Conservation (phyloP, 2,329 filamentous ascomycete species). For the Aspergillus sclerotialis region DNA sequence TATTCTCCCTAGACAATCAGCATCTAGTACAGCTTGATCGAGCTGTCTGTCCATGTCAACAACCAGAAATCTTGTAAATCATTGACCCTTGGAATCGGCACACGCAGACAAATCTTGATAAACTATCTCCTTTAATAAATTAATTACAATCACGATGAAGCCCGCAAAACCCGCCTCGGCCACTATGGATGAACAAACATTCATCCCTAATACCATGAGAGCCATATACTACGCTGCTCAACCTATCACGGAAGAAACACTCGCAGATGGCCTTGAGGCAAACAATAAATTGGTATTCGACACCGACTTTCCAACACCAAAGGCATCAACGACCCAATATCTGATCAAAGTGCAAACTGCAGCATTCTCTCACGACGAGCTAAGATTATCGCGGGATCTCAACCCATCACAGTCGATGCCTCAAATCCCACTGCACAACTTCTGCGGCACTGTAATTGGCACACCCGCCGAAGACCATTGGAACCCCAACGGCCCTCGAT, state of each 20-base stretch:
- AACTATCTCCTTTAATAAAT: too few species aligned
- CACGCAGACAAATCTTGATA: too few species aligned
- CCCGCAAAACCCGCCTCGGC: slow-evolving; percentile 17
- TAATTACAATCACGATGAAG: too few species aligned
- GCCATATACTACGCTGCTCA: slow-evolving; percentile 30
- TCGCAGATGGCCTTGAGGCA: slow-evolving; percentile 10
- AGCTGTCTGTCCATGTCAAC: too few species aligned
- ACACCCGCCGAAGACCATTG: slow-evolving; percentile 25
- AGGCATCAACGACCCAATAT: slow-evolving; percentile 30
- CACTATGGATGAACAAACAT: slow-evolving; percentile 29
- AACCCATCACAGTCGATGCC: slow-evolving; percentile 22
- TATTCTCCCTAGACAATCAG: too few species aligned
- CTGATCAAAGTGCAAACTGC: slow-evolving; percentile 34
- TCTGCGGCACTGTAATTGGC: slow-evolving; percentile 33
- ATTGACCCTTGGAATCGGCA: too few species aligned
- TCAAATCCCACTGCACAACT: slow-evolving; percentile 34
- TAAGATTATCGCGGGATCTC: slow-evolving; percentile 18
- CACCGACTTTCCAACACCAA: slow-evolving; percentile 29
- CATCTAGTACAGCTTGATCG: too few species aligned
- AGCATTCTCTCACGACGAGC: slow-evolving; percentile 33
- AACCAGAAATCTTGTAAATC: too few species aligned
- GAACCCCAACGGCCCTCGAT: slow-evolving; percentile 26
- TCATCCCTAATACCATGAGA: slow-evolving; percentile 30
- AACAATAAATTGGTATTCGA: slow-evolving; percentile 26
- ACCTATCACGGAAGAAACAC: slow-evolving; percentile 9